Conservation (phyloP, 2,329 filamentous ascomycete genomes). For the Diplodia mutila region DNA sequence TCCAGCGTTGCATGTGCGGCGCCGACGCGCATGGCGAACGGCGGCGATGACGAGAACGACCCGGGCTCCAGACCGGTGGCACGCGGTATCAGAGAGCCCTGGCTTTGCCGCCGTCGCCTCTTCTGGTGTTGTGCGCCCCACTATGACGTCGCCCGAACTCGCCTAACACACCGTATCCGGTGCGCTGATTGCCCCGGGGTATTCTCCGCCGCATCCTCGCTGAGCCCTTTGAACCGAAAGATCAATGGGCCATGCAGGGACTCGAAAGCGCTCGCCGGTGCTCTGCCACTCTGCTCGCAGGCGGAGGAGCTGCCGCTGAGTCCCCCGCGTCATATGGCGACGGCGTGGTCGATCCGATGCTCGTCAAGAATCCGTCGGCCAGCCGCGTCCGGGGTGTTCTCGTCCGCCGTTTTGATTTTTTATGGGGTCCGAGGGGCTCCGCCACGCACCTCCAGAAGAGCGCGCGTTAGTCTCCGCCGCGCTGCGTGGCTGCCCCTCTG, state of each 20-base stretch:
- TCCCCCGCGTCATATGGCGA: neutral
- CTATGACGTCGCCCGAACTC: constrained; percentile 22
- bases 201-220: neutral
- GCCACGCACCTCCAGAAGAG: constrained; percentile 4
- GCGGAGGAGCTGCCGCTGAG: neutral
- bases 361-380: constrained; percentile 14
- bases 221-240: constrained; percentile 18
- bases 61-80: constrained; percentile 16
- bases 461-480: constrained; percentile 16
- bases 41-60: constrained; percentile 9
- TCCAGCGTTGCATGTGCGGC: constrained; percentile 20
- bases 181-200: constrained; percentile 15
- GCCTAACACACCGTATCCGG: constrained; percentile 23
- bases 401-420: constrained; percentile 23
- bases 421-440: constrained; percentile 22
- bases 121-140: constrained; percentile 23
- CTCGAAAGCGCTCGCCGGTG: neutral
- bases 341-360: constrained; percentile 7
- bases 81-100: constrained; percentile 18
- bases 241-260: constrained; percentile 6
- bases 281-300: neutral
- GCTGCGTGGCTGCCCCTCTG: constrained; percentile 25
- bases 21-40: constrained; percentile 3
- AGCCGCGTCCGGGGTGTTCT: constrained; percentile 6
- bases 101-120: constrained; percentile 18